Evolutionary conservation across 257 asterid genomes (phyloP).

Genomic region (Leptodermis oblonga): DNA sequence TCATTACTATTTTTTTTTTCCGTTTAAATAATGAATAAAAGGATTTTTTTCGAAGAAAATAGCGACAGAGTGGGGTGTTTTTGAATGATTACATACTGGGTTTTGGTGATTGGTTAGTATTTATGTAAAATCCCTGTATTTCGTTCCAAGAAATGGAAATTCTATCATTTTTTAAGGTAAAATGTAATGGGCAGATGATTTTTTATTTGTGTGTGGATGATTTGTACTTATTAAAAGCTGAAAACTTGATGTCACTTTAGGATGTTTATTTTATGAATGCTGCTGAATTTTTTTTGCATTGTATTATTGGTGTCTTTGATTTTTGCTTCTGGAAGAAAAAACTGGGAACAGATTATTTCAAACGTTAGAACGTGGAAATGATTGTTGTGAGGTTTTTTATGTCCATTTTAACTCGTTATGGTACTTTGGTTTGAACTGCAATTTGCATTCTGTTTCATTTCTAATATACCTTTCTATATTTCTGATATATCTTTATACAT

Average conservation of each 20-base stretch:
- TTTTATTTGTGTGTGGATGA: not conserved
- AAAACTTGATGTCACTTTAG: not conserved
- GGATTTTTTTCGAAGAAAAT: not conserved
- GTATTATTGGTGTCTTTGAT: not conserved
- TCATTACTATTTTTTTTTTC: not conserved
- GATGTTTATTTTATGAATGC: not conserved
- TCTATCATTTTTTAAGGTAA: conserved; percentile 1
- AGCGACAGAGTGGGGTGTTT: not conserved
- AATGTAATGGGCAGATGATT: not conserved
- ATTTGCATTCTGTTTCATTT: too few species aligned
- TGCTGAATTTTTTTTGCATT: not conserved
- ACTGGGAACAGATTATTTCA: not conserved
- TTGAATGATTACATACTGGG: not conserved
- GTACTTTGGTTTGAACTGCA: too few species aligned
- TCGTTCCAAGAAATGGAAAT: not conserved
- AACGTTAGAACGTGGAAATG: not conserved
- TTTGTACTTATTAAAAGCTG: not conserved
- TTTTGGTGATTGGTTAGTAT: not conserved
- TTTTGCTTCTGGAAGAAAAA: not conserved
- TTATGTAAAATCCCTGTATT: not conserved
- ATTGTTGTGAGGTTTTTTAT: not conserved
- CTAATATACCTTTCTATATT: too few species aligned
- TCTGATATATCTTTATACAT: too few species aligned
- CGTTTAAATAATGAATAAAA: not conserved
- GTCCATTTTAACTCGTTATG: not conserved